Evolutionary conservation across 2,329 filamentous ascomycete genomes (phyloP), one percentile per base, ranked within the genome.

Genomic region (Cryoendolithus antarcticus): DNA sequence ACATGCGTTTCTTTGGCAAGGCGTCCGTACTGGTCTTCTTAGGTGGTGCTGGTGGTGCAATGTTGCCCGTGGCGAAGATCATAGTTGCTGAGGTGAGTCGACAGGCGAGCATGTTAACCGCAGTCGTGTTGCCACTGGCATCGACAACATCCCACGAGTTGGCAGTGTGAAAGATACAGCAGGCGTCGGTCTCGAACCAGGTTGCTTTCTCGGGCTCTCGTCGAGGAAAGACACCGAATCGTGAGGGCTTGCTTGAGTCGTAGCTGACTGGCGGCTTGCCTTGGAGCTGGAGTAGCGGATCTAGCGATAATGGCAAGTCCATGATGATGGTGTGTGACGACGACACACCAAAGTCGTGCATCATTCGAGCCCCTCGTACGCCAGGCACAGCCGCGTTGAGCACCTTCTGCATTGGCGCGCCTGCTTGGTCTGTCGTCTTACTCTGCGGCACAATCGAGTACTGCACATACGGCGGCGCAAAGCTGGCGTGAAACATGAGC

Each of bases 281-380:
- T 41, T 62, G 71, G 1, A 70, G 51, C 24, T 77, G 62, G 42
- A 81, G 81, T 31, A 75, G 53, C 0, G 78, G 77, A 42, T 82
- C 72, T 1, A 84, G 62, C 0, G 72, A 74, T 0, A 84, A 62
- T 0, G 80, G 80, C 8, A 83, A 63, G 49, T 85, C 80, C 59
- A 84, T 69, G 40, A 84, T 80, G 29, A 83, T 61, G 0, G 78
- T 81, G 49, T 82, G 69, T 4, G 53, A 56, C 4, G 61, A 65
- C 1, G 78, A 80, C 2, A 79, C 78, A 9, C 80, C 80, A 57
- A 83, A 84, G 54, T 84, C 80, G 52, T 84, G 80, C 77, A 84
- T 84, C 70, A 84, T 79, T 53, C 79, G 82, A 2, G 77, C 73
- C 1, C 72, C 72, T 3, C 64, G 62, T 19, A 83, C 65, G 0